Evolutionary conservation across 192 early-diverging fungal species (phyloP).

Genomic region (Hyaloraphidium curvatum): DNA sequence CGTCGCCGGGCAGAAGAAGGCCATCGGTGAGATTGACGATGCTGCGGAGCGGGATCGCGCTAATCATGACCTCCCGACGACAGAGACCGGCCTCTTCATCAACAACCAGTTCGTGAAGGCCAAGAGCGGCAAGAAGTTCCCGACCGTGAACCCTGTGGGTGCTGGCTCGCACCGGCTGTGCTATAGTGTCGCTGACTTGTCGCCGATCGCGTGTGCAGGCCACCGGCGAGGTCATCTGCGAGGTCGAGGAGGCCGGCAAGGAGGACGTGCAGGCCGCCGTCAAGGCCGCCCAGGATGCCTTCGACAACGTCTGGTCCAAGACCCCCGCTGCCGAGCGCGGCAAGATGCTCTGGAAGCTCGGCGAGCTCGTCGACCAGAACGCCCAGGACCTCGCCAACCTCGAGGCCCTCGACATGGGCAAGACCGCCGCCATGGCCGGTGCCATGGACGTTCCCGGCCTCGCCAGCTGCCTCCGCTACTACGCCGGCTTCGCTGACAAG

Average conservation of each 20-base stretch:
- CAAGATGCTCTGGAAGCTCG: background rate
- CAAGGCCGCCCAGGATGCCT: background rate
- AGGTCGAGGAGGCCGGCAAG: constrained; percentile 2
- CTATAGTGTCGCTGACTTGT: no score
- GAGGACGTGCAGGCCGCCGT: background rate
- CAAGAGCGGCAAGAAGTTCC: constrained; percentile 4
- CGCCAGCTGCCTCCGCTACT: constrained; percentile 1
- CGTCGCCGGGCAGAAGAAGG: no score
- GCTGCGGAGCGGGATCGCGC: no score
- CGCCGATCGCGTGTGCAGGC: no score
- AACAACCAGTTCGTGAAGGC: background rate
- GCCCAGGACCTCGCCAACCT: background rate
- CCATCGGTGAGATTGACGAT: no score
- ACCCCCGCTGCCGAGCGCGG: constrained; percentile 1
- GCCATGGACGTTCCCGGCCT: constrained; percentile 11
- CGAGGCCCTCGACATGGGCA: background rate
- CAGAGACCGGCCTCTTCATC: constrained; percentile 1
- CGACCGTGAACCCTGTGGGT: background rate
- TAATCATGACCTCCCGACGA: no score
- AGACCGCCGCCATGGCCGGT: background rate
- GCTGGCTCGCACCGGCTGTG: no score
- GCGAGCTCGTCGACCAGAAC: background rate
- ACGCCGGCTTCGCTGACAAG: constrained; percentile 14
- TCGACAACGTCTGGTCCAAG: background rate
- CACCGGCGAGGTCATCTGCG: constrained; percentile 3